Percentiles rank a stretch among this genome's conserved stretches.
phyloP scores from a whole-genome alignment of 2,329 filamentous ascomycete species.

The Trichothecium sympodiale region DNA sequence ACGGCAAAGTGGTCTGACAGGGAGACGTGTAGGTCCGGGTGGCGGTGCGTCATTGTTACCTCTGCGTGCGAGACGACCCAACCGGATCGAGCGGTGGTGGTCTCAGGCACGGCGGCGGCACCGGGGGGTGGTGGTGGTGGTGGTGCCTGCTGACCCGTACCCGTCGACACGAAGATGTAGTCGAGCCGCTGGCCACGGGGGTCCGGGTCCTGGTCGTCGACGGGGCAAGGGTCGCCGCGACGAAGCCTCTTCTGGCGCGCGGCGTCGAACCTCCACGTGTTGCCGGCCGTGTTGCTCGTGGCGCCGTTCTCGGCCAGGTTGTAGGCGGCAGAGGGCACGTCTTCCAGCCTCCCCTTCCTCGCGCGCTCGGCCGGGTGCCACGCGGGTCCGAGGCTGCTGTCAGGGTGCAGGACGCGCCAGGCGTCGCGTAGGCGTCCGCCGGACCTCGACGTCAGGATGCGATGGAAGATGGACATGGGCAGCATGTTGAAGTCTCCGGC shows the following conservation, averaged over 20 bases:
- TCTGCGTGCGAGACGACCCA: conserved; percentile 64
- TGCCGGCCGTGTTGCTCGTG: conserved; percentile 75
- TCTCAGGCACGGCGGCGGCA: too few relatives aligned
- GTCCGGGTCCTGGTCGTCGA: conserved; percentile 58
- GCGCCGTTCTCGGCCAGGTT: conserved; percentile 75
- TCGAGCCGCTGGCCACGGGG: conserved; percentile 77
- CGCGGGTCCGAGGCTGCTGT: conserved; percentile 69
- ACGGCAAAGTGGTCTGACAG: conserved; percentile 94
- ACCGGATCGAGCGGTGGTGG: conserved; percentile 9
- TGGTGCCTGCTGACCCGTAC: conserved; percentile 28
- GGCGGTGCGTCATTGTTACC: conserved; percentile 72
- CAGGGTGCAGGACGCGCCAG: conserved; percentile 76
- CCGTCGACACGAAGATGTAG: conserved; percentile 76
- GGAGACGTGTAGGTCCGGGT: conserved; percentile 72
- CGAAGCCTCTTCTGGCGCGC: conserved; percentile 55
- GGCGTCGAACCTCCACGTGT: conserved; percentile 88
- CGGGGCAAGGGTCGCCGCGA: conserved; percentile 40
- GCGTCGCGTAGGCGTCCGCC: conserved; percentile 63
- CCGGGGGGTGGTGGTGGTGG: too few relatives aligned
- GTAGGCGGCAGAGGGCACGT: conserved; percentile 63
- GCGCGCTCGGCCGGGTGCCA: conserved; percentile 55
- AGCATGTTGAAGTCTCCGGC: conserved; percentile 96
- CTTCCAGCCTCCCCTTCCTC: conserved; percentile 42
- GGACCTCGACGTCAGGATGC: conserved; percentile 67
- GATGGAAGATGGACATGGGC: conserved; percentile 75